Evolutionary conservation across 2,329 filamentous ascomycete species (phyloP), one percentile per base, ranked within the genome.

Genomic region (Sporothrix euskadiensis): DNA sequence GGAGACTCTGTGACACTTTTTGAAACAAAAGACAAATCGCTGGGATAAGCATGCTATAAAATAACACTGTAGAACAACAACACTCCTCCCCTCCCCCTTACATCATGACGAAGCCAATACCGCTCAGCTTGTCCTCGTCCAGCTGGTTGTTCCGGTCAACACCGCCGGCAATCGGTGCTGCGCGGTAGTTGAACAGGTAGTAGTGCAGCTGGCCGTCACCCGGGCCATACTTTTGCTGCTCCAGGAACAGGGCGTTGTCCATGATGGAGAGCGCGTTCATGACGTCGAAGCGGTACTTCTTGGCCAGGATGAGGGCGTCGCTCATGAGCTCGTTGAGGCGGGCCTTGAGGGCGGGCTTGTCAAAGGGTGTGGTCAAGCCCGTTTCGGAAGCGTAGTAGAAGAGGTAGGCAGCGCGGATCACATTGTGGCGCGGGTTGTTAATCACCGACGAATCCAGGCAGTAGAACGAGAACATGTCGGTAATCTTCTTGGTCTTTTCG

Each of bases 401-500:
- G 72, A 98, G 88, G 83, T 99, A 99, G 41, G 96, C 96, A 3
- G 95, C 96, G 77, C 91, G 92, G 79, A 99, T 90, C 73, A 90
- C 89, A 74, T 89, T 88, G 83, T 97, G 91, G 81, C 92, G 92
- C 63, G 88, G 84, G 79, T 94, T 90, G 77, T 91, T 90, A 78
- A 99, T 97, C 74, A 98, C 92, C 1, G 94, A 96, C 19, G 94
- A 97, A 81, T 97, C 94, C 47, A 99, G 91, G 80, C 90, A 91
- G 86, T 98, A 99, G 84, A 98, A 99, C 52, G 94, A 98, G 84
- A 98, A 92, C 84, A 97, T 98, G 83, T 99, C 96, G 52, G 94
- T 98, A 79, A 99, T 93, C 78, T 94, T 94, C 75, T 92, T 88
- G 69, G 54, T 72, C 56, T 91, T 89, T 65, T 89, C 82, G 74